Evolutionary conservation across 1,284 basidiomycete genomes (phyloP).

Genomic region (Nidula niveotomentosa): DNA sequence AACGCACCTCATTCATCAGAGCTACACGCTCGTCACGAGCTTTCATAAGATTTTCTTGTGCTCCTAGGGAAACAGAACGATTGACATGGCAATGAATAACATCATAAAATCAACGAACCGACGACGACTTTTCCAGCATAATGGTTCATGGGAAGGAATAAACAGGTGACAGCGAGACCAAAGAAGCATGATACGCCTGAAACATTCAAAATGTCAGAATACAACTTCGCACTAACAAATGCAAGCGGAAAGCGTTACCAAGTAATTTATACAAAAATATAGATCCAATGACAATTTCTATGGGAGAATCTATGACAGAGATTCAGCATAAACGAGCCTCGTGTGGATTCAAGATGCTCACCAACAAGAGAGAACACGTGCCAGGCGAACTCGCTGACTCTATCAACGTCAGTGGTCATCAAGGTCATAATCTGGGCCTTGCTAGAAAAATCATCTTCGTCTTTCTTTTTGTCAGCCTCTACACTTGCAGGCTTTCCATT

Average conservation of each 20-base stretch:
- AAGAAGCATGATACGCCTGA: slow-evolving; percentile 71
- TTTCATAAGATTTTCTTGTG: slow-evolving; percentile 91
- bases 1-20: slow-evolving; percentile 84
- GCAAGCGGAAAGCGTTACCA: background rate
- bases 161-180: slow-evolving; percentile 79
- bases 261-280: slow-evolving; percentile 82
- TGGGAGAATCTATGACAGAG: slow-evolving; percentile 67
- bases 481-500: slow-evolving; percentile 14
- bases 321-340: background rate
- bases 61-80: slow-evolving; percentile 17
- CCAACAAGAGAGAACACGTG: slow-evolving; percentile 16
- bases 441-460: slow-evolving; percentile 81
- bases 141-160: slow-evolving; percentile 88
- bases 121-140: slow-evolving; percentile 85
- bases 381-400: slow-evolving; percentile 23
- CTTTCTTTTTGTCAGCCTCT: slow-evolving; percentile 25
- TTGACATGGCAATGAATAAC: background rate
- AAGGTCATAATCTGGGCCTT: slow-evolving; percentile 90
- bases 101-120: slow-evolving; percentile 37
- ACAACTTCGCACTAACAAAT: background rate
- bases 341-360: slow-evolving; percentile 13
- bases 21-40: slow-evolving; percentile 87
- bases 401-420: slow-evolving; percentile 90
- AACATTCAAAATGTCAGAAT: background rate
- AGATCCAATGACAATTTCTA: slow-evolving; percentile 83